These are phyloP conservation scores for Schoenoplectus tabernaemontani DNA, from an alignment of 202 grass and related monocot species.

Conservation along the genomic window DNA sequence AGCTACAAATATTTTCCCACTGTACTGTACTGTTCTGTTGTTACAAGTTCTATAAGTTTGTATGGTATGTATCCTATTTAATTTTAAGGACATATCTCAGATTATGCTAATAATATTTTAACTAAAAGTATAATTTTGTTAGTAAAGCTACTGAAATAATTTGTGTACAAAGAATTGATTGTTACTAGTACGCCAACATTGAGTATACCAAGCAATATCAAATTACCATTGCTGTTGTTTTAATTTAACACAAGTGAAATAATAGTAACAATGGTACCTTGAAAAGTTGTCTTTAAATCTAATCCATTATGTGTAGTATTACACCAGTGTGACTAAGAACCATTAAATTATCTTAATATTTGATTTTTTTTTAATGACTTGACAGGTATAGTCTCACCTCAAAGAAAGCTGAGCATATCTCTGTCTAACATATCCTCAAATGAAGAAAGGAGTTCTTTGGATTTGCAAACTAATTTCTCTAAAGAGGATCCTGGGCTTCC, in stretches of 20 bases:
- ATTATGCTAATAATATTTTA: background rate
- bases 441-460: slow-evolving; percentile 44
- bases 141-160: background rate
- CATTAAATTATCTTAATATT: background rate
- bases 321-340: background rate
- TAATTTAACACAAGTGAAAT: background rate
- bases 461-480: slow-evolving; percentile 29
- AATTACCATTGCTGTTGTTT: background rate
- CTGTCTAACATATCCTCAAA: slow-evolving; percentile 37
- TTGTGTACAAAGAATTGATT: background rate
- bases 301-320: background rate
- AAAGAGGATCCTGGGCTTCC: slow-evolving; percentile 70
- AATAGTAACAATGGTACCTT: background rate
- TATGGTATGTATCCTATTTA: background rate
- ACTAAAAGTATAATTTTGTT: too few species aligned
- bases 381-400: slow-evolving; percentile 51
- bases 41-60: background rate
- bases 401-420: slow-evolving; percentile 49
- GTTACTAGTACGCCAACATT: background rate
- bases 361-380: slow-evolving; percentile 1
- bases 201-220: background rate
- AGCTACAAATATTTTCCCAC: background rate
- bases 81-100: background rate
- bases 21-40: background rate
- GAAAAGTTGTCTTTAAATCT: background rate